Evolutionary conservation across 345 rosid genomes (phyloP), one percentile per base, ranked within the genome.

Genomic region (Eutrema heterophyllum): DNA sequence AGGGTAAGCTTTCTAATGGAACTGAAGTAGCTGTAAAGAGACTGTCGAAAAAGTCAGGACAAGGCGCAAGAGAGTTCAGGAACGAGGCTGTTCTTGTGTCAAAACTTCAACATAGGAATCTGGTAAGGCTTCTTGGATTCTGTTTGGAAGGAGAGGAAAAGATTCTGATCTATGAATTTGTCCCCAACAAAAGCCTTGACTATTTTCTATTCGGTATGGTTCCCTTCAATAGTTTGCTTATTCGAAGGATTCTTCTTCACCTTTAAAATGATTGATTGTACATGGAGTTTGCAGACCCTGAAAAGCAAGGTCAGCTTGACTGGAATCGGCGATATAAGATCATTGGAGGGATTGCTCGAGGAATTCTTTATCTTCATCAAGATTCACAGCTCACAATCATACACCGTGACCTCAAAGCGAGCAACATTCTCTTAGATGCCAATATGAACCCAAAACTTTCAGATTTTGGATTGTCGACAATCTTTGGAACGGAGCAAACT

Each of bases 71-170:
- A 12, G 89, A 87, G 67, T 87, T 87, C 71, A 80, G 63, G 54
- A 87, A 80, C 18, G 89, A 87, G 70, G 81, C 79, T 26, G 67
- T 71, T 26, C 67, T 87, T 70, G 82, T 85, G 4, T 57, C 88
- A 18, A 84, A 78, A 64, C 89, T 87, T 57, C 92, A 72, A 43
- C 88, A 85, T 62, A 79, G 72, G 67, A 87, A 87, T 38, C 79
- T 87, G 3, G 86, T 84, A 16, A 81, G 84, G 68, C 81, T 87
- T 64, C 61, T 82, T 8, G 88, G 89, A 2, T 87, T 81, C 43
- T 84, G 86, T 68, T 33, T 81, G 46, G 77, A 85, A 67, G 68
- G 80, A 69, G 80, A 76, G 0, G 89, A 87, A 49, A 76, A 74
- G 69, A 81, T 87, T 30, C 58, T 87, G 4, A 58, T 87, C 1